Evolutionary conservation across 495 filamentous ascomycete species (phyloP).

Genomic region (Penicillium parvum): DNA sequence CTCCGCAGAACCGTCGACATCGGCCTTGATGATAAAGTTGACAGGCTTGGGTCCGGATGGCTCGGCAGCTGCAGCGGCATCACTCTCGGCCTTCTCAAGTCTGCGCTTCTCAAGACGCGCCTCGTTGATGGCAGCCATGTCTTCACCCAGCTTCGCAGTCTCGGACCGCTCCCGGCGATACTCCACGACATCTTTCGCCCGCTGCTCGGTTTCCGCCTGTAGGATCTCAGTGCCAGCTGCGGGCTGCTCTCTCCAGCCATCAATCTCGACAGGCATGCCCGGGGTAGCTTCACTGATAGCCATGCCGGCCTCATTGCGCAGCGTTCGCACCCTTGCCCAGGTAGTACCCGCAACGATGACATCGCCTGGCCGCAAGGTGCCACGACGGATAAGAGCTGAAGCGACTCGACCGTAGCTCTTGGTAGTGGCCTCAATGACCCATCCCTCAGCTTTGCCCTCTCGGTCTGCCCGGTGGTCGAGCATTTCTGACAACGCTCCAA

Average conservation of each 20-base stretch:
- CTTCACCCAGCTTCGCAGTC: constrained; percentile 54
- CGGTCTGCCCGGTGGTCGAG: constrained; percentile 81
- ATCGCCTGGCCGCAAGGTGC: constrained; percentile 77
- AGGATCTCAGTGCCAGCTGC: constrained; percentile 84
- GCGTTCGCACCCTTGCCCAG: constrained; percentile 74
- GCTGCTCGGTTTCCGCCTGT: constrained; percentile 72
- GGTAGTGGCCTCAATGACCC: constrained; percentile 89
- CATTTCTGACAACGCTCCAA: constrained; percentile 76
- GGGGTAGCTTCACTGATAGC: constrained; percentile 71
- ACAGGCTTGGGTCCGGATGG: constrained; percentile 57
- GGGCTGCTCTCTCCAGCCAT: constrained; percentile 91
- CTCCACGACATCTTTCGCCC: constrained; percentile 74
- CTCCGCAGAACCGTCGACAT: constrained; percentile 90
- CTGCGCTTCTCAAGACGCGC: constrained; percentile 58
- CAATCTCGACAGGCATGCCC: constrained; percentile 84
- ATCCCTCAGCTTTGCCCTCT: constrained; percentile 78
- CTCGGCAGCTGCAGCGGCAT: constrained; percentile 20
- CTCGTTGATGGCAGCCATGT: constrained; percentile 75
- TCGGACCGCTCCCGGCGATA: constrained; percentile 66
- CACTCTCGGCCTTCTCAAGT: constrained; percentile 41
- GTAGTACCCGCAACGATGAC: constrained; percentile 82
- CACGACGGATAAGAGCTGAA: constrained; percentile 81
- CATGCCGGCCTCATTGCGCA: constrained; percentile 80
- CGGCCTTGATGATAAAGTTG: constrained; percentile 83
- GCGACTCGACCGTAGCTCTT: constrained; percentile 83